phyloP scores from a whole-genome alignment of 2,329 filamentous ascomycete genomes.

The Epichloe sp. region DNA sequence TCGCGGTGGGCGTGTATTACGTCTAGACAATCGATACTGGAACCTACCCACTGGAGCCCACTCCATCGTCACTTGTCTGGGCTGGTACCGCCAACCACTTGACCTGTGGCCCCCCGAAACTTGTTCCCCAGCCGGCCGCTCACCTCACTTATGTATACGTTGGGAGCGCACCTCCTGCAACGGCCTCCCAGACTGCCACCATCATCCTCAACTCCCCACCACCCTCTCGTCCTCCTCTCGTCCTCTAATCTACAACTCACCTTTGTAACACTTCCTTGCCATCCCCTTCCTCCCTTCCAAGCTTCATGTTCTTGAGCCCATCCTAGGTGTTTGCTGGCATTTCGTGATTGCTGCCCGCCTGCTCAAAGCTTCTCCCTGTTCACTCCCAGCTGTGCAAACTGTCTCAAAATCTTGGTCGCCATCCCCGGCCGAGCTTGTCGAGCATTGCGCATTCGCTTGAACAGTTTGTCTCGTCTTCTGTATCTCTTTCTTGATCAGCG shows the following conservation, averaged over 20 bases:
- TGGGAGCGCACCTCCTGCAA: slow-evolving; percentile 1
- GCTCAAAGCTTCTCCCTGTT: background rate
- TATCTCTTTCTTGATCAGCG: background rate
- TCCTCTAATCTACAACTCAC: slow-evolving; percentile 3
- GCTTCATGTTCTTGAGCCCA: slow-evolving; percentile 4
- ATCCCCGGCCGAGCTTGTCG: slow-evolving; percentile 6
- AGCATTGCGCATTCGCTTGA: slow-evolving; percentile 5
- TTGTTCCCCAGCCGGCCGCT: background rate
- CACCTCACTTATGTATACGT: background rate
- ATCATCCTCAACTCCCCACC: background rate
- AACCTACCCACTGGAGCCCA: background rate
- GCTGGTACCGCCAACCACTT: background rate
- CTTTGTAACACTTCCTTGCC: background rate
- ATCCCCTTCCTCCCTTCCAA: background rate
- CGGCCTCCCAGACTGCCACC: background rate
- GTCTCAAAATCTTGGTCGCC: slow-evolving; percentile 5
- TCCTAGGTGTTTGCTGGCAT: slow-evolving; percentile 4
- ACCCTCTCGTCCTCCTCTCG: background rate
- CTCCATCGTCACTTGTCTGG: background rate
- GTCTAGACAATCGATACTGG: background rate
- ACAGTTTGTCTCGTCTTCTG: background rate
- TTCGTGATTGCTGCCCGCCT: slow-evolving; percentile 5
- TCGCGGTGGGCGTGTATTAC: no score
- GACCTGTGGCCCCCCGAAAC: background rate
- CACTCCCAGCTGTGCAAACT: background rate